Base-by-base conservation (phyloP, 2,329 filamentous ascomycete genomes). In the Botrytis cinerea region DNA sequence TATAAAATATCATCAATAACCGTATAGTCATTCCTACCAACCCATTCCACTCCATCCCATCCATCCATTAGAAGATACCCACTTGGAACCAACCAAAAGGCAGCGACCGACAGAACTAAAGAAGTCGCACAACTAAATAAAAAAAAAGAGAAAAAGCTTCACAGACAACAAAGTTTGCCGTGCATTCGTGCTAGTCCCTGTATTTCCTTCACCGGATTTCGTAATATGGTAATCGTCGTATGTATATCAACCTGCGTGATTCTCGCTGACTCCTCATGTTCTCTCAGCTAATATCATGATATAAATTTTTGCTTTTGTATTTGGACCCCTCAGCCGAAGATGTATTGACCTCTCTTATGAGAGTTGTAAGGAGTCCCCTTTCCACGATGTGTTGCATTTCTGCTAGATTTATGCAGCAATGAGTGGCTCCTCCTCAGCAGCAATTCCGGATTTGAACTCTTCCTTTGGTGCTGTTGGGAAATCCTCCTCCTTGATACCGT, bases 381-480 rank as follows among this genome's bases (percentile, higher is more conserved):
- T 35, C 32, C 18, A 32, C 32, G 67, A 40, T 54, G 6, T 57
- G 51, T 57, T 57, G n/a, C n/a, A 57, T 32, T 57, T 57, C 14
- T 4, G 20, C 4, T 22, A 25, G 38, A 63, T 43, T 79, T 79
- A 80, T 74, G 75, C 74, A 60, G 75, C 69, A 72, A 79, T 77
- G 74, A 80, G 72, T 64, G 78, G 78, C 73, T 77, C 73, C 64
- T 77, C 76, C 32, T 69, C 76, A 57, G 74, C 72, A n/a, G 74
- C 51, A 46, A 76, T 75, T 32, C 74, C 73, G 20, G 75, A 62
- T 73, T 80, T 78, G 74, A 81, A 81, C 32, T 79, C 79, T 59
- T 79, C 79, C 75, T 78, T 80, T 61, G 80, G 80, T 70, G 80
- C 79, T 45, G 64, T 64, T 48, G 80, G 79, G 72, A 81, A 80